Evolutionary conservation across 345 rosid species (phyloP).

Genomic region (Melaleuca quinquenervia): DNA sequence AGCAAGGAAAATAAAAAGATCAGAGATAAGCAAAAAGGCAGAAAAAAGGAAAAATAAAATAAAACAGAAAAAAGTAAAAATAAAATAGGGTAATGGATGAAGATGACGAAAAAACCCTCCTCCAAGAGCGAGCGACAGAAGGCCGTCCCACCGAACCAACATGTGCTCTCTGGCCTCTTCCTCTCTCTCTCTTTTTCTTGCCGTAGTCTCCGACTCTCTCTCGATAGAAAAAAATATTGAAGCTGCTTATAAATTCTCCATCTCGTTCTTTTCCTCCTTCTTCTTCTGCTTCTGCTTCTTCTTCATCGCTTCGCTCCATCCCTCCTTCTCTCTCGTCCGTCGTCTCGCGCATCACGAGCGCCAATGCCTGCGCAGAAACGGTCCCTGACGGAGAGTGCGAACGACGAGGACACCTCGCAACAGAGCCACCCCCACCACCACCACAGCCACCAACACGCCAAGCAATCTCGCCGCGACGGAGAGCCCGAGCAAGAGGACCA

Average conservation of each 20-base stretch:
- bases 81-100: too few relatives aligned
- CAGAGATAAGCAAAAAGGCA: not conserved
- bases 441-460: not conserved
- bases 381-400: constrained; percentile 37
- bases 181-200: not conserved
- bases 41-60: not conserved
- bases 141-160: not conserved
- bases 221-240: not conserved
- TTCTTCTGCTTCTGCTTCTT: not conserved
- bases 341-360: not conserved
- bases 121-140: not conserved
- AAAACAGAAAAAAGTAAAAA: not conserved
- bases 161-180: not conserved
- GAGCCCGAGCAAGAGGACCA: constrained; percentile 17
- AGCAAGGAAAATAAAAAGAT: too few relatives aligned
- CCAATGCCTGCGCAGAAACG: constrained; percentile 87
- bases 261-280: not conserved
- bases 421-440: not conserved
- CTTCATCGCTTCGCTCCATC: not conserved
- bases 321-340: not conserved
- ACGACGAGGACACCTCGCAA: constrained; percentile 14
- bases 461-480: constrained; percentile 14
- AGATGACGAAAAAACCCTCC: not conserved
- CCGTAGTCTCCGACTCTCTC: not conserved
- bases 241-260: not conserved